Conservation (phyloP, 2,329 filamentous ascomycete species). For the Rugonectria rugulosa region DNA sequence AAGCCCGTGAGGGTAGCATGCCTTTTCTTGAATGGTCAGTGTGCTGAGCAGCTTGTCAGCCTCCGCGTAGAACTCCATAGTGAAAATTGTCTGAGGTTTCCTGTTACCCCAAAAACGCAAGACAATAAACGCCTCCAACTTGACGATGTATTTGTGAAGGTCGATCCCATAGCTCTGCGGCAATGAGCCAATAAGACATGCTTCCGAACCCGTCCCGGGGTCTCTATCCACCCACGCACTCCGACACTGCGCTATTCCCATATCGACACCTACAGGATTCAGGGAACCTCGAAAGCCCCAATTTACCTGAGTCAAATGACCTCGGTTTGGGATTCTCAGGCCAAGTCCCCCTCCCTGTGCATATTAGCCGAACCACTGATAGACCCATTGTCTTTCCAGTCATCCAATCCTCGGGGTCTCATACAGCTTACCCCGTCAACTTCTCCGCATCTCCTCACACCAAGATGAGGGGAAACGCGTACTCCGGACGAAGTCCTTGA, state of each 20-base stretch:
- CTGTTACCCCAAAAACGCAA: not conserved
- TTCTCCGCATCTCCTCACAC: not conserved
- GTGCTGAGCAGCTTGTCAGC: slow-evolving; percentile 21
- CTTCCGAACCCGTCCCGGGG: not conserved
- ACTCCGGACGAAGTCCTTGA: too few relatives aligned
- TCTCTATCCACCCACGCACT: not conserved
- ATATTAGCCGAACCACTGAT: not conserved
- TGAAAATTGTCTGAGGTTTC: not conserved
- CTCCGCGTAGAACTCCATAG: slow-evolving; percentile 18
- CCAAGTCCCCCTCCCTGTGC: not conserved
- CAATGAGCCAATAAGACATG: not conserved
- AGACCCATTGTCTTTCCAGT: not conserved
- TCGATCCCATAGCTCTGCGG: not conserved
- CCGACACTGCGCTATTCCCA: not conserved
- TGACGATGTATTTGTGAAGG: not conserved
- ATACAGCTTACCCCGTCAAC: not conserved
- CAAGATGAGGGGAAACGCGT: not conserved
- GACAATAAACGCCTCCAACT: not conserved
- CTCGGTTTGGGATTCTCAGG: not conserved
- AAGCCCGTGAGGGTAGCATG: not conserved
- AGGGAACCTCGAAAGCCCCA: too few relatives aligned
- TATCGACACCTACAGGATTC: not conserved
- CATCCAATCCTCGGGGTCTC: not conserved
- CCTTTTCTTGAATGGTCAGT: slow-evolving; percentile 33
- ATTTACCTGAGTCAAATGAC: not conserved